Percentiles rank a stretch among this genome's conserved stretches.
These are phyloP conservation scores for Xylaria nigripes DNA, from an alignment of 495 filamentous ascomycete genomes.

Conservation along the genomic window DNA sequence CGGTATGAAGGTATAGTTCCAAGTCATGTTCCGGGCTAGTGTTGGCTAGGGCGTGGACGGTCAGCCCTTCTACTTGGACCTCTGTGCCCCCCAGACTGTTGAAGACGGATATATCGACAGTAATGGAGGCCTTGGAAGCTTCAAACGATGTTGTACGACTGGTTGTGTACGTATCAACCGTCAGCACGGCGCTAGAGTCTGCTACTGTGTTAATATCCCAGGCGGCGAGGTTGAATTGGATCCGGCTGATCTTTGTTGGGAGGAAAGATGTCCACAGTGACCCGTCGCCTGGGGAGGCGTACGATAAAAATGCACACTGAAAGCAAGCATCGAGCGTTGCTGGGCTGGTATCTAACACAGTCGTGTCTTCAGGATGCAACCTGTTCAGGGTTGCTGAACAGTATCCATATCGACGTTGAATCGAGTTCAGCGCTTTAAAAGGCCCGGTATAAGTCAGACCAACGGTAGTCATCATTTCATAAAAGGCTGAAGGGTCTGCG, in stretches of 20 bases:
- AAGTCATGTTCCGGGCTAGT: constrained; percentile 34
- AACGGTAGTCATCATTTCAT: constrained; percentile 34
- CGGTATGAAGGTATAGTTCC: constrained; percentile 37
- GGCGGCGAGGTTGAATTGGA: constrained; percentile 34
- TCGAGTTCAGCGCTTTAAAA: constrained; percentile 30
- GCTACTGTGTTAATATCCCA: constrained; percentile 13
- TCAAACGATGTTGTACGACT: constrained; percentile 15
- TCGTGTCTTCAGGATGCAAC: constrained; percentile 25
- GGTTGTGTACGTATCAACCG: constrained; percentile 31
- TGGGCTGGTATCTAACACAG: constrained; percentile 36
- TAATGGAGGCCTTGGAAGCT: constrained; percentile 25
- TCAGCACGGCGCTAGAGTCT: constrained; percentile 17
- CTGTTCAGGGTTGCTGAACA: constrained; percentile 30
- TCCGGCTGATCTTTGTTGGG: constrained; percentile 25
- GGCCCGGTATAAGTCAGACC: constrained; percentile 37
- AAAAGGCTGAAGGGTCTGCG: constrained; percentile 33
- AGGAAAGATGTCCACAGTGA: constrained; percentile 41
- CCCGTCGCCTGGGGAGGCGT: constrained; percentile 38
- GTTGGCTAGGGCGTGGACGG: constrained; percentile 29
- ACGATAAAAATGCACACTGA: constrained; percentile 37
- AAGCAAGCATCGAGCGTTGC: constrained; percentile 41
- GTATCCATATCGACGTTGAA: constrained; percentile 41
- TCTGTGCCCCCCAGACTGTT: constrained; percentile 26
- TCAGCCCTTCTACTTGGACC: constrained; percentile 34
- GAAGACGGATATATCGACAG: constrained; percentile 34